These are phyloP conservation scores for Hanseniaspora lachancei DNA, from an alignment of 805 yeast species.

Conservation along the genomic window DNA sequence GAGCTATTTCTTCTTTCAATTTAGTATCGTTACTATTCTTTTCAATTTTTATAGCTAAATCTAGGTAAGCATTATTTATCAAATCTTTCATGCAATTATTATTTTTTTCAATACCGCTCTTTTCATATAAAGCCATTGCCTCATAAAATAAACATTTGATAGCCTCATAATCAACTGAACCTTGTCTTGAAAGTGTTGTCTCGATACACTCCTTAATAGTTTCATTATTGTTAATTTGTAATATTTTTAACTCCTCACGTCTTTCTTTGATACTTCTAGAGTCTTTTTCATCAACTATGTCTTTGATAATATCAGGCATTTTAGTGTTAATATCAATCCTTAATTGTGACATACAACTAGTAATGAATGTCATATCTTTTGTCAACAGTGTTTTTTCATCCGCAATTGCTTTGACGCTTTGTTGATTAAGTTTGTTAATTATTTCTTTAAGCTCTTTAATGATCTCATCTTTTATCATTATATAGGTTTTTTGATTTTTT, in stretches of 20 bases:
- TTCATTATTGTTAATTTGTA: not conserved
- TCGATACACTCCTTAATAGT: not conserved
- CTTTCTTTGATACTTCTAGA: conserved; percentile 16
- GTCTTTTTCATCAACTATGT: conserved; percentile 18
- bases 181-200: not conserved
- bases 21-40: not conserved
- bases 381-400: not conserved
- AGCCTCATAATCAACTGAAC: not conserved
- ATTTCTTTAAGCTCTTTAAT: not conserved
- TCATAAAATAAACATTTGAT: not conserved
- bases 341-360: conserved; percentile 5
- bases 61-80: too few relatives aligned
- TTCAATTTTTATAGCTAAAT: too few relatives aligned
- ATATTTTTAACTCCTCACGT: not conserved
- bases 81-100: too few relatives aligned
- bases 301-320: conserved; percentile 13
- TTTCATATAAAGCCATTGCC: too few relatives aligned
- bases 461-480: conserved; percentile 16
- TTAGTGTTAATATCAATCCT: not conserved
- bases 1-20: not conserved
- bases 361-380: not conserved
- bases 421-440: conserved; percentile 4
- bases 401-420: conserved; percentile 20
- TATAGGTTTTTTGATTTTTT: conserved; percentile 17
- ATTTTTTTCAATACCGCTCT: too few relatives aligned